Percentiles rank a stretch among this genome's conserved stretches.
phyloP scores from a whole-genome alignment of 2,329 filamentous ascomycete genomes.

The Cryoendolithus antarcticus region DNA sequence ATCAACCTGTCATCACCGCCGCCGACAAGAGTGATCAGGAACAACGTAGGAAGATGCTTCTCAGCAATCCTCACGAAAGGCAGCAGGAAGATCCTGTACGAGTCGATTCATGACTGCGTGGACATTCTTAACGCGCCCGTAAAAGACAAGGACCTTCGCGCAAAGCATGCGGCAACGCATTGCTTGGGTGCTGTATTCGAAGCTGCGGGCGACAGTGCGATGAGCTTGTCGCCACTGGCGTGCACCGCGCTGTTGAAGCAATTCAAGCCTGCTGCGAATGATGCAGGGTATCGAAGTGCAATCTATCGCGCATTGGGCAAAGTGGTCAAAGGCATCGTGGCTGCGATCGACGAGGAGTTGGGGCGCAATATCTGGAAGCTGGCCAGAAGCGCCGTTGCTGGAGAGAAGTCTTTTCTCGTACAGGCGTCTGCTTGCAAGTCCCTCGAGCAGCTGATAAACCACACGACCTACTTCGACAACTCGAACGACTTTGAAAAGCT shows the following conservation, averaged over 20 bases:
- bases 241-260: slow-evolving; percentile 63
- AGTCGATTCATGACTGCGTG: slow-evolving; percentile 83
- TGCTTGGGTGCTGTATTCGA: slow-evolving; percentile 84
- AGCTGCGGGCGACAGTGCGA: slow-evolving; percentile 85
- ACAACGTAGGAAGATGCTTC: slow-evolving; percentile 76
- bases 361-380: slow-evolving; percentile 94
- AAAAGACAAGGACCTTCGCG: slow-evolving; percentile 69
- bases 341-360: slow-evolving; percentile 68
- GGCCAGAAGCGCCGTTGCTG: slow-evolving; percentile 59
- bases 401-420: slow-evolving; percentile 73
- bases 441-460: slow-evolving; percentile 57
- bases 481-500: slow-evolving; percentile 82
- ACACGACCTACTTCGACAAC: slow-evolving; percentile 76
- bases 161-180: slow-evolving; percentile 76
- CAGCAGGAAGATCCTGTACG: slow-evolving; percentile 83
- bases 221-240: slow-evolving; percentile 65
- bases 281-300: slow-evolving; percentile 71
- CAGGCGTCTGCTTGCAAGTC: slow-evolving; percentile 69
- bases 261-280: slow-evolving; percentile 63
- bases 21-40: slow-evolving; percentile 78
- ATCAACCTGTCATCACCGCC: slow-evolving; percentile 69
- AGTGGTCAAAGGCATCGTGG: slow-evolving; percentile 60
- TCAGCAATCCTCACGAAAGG: slow-evolving; percentile 72
- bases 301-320: slow-evolving; percentile 65
- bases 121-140: slow-evolving; percentile 53